Evolutionary conservation across 257 asterid genomes (phyloP).

Genomic region (Sherardia arvensis): DNA sequence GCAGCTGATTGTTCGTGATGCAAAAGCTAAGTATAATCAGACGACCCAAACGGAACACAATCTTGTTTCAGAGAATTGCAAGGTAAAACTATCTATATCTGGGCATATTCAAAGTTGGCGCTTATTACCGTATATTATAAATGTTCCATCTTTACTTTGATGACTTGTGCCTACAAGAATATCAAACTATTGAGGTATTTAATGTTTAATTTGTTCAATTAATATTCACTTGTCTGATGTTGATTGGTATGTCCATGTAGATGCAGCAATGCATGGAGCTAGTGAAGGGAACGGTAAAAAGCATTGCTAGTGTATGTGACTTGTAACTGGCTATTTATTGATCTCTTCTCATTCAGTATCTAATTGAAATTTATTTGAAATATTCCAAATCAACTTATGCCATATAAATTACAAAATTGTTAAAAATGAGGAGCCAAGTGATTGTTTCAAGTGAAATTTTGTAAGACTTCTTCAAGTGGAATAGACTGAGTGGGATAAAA

Average conservation of each 20-base stretch:
- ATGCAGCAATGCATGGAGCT: constrained; percentile 46
- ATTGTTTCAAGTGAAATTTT: not conserved
- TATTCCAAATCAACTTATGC: not conserved
- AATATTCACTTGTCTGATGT: constrained; percentile 1
- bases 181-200: not conserved
- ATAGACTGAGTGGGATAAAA: not conserved
- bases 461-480: not conserved
- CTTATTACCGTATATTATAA: not conserved
- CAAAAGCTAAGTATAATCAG: constrained; percentile 40
- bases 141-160: not conserved
- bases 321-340: constrained; percentile 1
- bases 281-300: constrained; percentile 37
- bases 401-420: not conserved
- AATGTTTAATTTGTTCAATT: not conserved
- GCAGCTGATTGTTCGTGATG: constrained; percentile 33
- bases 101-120: not conserved
- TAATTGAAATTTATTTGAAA: not conserved
- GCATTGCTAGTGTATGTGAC: constrained; percentile 15
- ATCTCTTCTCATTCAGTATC: not conserved
- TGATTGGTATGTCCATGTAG: constrained; percentile 32
- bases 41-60: constrained; percentile 38
- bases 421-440: not conserved
- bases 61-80: constrained; percentile 35
- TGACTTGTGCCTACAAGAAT: not conserved
- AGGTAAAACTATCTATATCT: constrained; percentile 35